Evolutionary conservation across 345 rosid species (phyloP).

Genomic region (Pistacia atlantica): DNA sequence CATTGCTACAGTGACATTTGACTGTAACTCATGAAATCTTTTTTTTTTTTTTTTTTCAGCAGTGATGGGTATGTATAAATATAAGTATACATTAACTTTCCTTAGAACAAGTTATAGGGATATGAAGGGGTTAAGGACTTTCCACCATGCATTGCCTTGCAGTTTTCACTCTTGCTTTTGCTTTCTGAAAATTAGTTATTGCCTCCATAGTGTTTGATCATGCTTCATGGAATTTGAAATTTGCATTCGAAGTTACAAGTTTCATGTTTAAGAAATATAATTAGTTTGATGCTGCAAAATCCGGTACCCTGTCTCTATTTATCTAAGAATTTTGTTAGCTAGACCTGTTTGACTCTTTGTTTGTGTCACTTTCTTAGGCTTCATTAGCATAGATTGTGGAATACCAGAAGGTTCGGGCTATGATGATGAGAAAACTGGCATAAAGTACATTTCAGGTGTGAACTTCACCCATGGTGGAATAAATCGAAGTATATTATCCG

Average conservation of each 20-base stretch:
- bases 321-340: too few relatives aligned
- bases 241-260: too few relatives aligned
- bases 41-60: too few relatives aligned
- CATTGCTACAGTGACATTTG: too few relatives aligned
- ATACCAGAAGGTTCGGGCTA: background rate
- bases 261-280: too few relatives aligned
- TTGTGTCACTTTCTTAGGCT: constrained; percentile 13
- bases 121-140: background rate
- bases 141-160: background rate
- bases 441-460: constrained; percentile 17
- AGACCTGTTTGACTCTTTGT: too few relatives aligned
- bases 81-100: background rate
- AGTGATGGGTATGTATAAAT: too few relatives aligned
- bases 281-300: too few relatives aligned
- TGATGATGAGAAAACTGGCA: background rate
- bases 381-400: constrained; percentile 31
- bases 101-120: background rate
- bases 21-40: too few relatives aligned
- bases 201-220: too few relatives aligned
- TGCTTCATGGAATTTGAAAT: background rate
- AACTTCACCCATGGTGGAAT: constrained; percentile 12
- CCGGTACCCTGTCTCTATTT: too few relatives aligned
- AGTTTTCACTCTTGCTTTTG: background rate
- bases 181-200: too few relatives aligned
- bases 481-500: background rate